phyloP scores from a whole-genome alignment of 331 rosid species.

The Pyrus hybrid region DNA sequence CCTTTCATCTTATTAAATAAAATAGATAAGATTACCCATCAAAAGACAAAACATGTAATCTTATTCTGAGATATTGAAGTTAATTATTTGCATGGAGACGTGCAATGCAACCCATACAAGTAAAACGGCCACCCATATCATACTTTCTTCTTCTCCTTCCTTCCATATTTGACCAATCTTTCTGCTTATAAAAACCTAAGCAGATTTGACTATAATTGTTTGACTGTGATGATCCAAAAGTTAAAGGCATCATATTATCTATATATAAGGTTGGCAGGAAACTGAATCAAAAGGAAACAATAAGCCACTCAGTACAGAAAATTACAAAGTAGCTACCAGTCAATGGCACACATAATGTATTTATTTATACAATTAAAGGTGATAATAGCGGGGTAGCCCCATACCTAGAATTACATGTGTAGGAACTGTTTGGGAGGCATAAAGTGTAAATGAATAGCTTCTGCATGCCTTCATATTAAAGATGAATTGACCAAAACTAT shows the following conservation, averaged over 20 bases:
- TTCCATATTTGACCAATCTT: constrained; percentile 1
- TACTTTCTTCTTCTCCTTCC: background rate
- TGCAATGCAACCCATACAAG: background rate
- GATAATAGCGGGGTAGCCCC: background rate
- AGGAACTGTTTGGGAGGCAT: constrained; percentile 4
- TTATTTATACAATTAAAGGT: background rate
- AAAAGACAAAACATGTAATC: background rate
- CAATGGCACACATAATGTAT: background rate
- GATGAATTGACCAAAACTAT: constrained; percentile 13
- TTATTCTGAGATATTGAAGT: background rate
- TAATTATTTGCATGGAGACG: constrained; percentile 4
- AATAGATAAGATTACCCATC: too few species aligned
- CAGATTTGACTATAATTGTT: constrained; percentile 22
- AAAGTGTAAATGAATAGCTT: background rate
- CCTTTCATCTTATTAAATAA: background rate
- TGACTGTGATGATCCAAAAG: constrained; percentile 18
- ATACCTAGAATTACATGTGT: background rate
- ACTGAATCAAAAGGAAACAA: background rate
- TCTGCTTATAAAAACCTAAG: background rate
- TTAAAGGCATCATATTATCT: background rate
- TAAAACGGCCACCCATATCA: background rate
- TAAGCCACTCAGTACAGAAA: background rate
- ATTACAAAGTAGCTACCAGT: background rate
- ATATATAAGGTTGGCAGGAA: background rate
- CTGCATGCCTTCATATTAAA: background rate